Evolutionary conservation across 129 eudicot genomes (phyloP).

Genomic region (sunflower (Helianthus annuus)): DNA sequence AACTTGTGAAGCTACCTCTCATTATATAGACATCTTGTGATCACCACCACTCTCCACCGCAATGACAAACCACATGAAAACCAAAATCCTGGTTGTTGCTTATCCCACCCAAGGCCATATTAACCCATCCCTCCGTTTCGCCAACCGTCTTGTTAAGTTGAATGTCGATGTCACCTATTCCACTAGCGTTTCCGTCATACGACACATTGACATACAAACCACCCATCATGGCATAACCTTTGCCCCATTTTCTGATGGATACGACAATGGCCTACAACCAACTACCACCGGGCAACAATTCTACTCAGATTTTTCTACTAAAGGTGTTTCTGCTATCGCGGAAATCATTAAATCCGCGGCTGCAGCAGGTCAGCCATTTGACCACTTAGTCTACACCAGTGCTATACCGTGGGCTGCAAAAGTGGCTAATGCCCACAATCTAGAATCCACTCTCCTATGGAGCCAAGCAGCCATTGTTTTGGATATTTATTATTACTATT

Average conservation of each 20-base stretch:
- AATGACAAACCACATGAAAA: neutral
- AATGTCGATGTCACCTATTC: slow-evolving; percentile 38
- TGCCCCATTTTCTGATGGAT: slow-evolving; percentile 13
- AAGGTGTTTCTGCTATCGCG: neutral
- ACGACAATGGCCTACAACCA: slow-evolving; percentile 2
- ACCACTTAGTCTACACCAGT: slow-evolving; percentile 41
- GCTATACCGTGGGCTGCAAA: slow-evolving; percentile 45
- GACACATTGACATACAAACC: neutral
- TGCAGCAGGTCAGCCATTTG: slow-evolving; percentile 19
- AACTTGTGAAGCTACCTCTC: no score
- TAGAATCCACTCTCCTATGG: slow-evolving; percentile 47
- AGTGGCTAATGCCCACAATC: slow-evolving; percentile 37
- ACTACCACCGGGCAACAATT: slow-evolving; percentile 4
- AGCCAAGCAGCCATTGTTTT: slow-evolving; percentile 48
- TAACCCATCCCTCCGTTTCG: slow-evolving; percentile 44
- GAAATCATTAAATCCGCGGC: slow-evolving; percentile 10
- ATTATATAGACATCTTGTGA: neutral
- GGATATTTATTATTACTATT: slow-evolving; percentile 41
- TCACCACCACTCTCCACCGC: neutral
- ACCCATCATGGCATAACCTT: neutral
- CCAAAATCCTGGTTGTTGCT: slow-evolving; percentile 29
- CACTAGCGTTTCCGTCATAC: neutral
- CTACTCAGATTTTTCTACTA: slow-evolving; percentile 13
- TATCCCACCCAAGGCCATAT: slow-evolving; percentile 43
- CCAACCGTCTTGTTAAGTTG: slow-evolving; percentile 20